These are phyloP conservation scores for Arthrobotrys megalospora DNA, from an alignment of 2,329 filamentous ascomycete species.

Conservation along the genomic window DNA sequence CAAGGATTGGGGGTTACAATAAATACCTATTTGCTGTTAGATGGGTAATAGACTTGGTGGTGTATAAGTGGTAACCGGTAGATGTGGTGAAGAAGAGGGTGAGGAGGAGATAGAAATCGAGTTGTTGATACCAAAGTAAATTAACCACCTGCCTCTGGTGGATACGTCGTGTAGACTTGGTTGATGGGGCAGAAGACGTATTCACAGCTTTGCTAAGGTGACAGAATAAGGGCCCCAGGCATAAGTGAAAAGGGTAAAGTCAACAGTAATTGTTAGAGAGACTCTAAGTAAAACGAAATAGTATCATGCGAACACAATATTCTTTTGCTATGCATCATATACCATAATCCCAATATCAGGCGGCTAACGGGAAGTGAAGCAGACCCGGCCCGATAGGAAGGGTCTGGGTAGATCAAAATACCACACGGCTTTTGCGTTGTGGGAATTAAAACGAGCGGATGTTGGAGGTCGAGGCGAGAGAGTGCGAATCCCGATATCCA, in stretches of 20 bases:
- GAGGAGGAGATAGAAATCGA: neutral
- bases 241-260: neutral
- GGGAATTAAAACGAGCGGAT: constrained; percentile 27
- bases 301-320: neutral
- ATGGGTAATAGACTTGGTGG: neutral
- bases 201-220: constrained; percentile 1
- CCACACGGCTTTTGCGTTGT: constrained; percentile 52
- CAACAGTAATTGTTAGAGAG: constrained; percentile 1
- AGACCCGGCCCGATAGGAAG: neutral
- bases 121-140: neutral
- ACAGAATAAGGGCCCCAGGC: neutral
- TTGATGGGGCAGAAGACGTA: constrained; percentile 5
- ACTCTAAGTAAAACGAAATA: constrained; percentile 8
- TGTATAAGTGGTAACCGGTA: neutral
- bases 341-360: neutral
- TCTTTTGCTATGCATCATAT: constrained; percentile 24
- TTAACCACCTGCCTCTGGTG: neutral
- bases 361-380: neutral
- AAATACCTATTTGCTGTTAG: neutral
- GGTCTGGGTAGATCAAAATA: constrained; percentile 22
- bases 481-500: constrained; percentile 20
- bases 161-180: neutral
- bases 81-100: neutral
- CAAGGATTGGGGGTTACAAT: neutral
- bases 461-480: constrained; percentile 9